Evolutionary conservation across 768 basidiomycete species (phyloP).

Genomic region (Strobilomyces echinocephalus): DNA sequence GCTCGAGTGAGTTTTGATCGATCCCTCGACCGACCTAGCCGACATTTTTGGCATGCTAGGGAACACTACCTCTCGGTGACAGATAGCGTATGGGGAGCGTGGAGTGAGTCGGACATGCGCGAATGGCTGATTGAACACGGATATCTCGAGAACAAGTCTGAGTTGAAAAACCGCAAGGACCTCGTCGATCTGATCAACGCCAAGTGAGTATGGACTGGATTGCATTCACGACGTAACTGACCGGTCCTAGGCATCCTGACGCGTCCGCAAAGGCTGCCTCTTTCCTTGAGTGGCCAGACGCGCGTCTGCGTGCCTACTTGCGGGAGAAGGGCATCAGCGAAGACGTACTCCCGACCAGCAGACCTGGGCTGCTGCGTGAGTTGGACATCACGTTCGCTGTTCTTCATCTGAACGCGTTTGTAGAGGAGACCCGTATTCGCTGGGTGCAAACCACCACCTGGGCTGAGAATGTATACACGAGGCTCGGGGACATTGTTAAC

Average conservation of each 20-base stretch:
- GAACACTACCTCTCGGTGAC: slow-evolving; percentile 63
- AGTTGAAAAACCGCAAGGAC: slow-evolving; percentile 66
- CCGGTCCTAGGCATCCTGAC: slow-evolving; percentile 49
- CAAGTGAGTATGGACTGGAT: slow-evolving; percentile 43
- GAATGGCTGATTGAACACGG: slow-evolving; percentile 72
- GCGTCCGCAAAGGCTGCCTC: slow-evolving; percentile 42
- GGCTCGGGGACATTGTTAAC: slow-evolving; percentile 63
- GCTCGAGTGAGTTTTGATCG: slow-evolving; percentile 45
- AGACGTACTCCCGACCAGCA: slow-evolving; percentile 53
- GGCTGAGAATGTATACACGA: slow-evolving; percentile 53
- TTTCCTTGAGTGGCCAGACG: slow-evolving; percentile 90
- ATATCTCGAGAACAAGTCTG: slow-evolving; percentile 48
- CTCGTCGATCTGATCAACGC: slow-evolving; percentile 66
- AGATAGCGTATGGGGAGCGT: slow-evolving; percentile 60
- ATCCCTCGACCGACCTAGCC: too few species aligned
- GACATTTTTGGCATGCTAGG: slow-evolving; percentile 28
- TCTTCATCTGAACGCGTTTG: not conserved
- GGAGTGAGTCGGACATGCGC: slow-evolving; percentile 70
- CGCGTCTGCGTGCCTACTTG: slow-evolving; percentile 85
- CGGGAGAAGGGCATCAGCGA: slow-evolving; percentile 73
- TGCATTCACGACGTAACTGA: not conserved
- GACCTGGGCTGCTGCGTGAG: slow-evolving; percentile 76
- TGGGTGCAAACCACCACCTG: slow-evolving; percentile 64
- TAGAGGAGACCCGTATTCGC: slow-evolving; percentile 74
- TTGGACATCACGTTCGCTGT: slow-evolving; percentile 12